Conservation (phyloP, 2,329 filamentous ascomycete species). For the Fusarium udum region DNA sequence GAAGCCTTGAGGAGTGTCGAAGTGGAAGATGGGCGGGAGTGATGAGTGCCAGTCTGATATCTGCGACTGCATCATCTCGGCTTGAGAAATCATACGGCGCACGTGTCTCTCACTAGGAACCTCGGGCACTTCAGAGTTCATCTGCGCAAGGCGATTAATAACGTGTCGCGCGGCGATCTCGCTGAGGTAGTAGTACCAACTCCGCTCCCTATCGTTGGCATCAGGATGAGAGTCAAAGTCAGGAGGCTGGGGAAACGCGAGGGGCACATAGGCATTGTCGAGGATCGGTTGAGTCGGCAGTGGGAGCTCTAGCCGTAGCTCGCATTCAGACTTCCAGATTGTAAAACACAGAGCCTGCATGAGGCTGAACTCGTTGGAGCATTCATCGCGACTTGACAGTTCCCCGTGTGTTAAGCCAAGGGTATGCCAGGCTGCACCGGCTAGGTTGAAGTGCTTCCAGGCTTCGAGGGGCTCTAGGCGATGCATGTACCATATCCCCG, state of each 20-base stretch:
- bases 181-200: background rate
- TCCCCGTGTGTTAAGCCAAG: background rate
- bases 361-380: background rate
- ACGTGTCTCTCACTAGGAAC: background rate
- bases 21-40: background rate
- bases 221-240: background rate
- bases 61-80: background rate
- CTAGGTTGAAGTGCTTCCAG: background rate
- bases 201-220: background rate
- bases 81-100: background rate
- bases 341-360: background rate
- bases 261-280: background rate
- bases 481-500: background rate
- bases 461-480: background rate
- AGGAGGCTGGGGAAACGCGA: background rate
- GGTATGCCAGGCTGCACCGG: background rate
- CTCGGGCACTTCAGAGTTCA: background rate
- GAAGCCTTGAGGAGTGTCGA: background rate
- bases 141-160: background rate
- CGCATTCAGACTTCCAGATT: background rate
- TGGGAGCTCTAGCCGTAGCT: background rate
- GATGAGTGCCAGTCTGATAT: background rate
- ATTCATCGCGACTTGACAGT: background rate
- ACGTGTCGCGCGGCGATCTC: background rate
- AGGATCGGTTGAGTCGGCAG: background rate